Evolutionary conservation across 75 land plant species (phyloP), one percentile per base, ranked within the genome.

Genomic region (Pinus tabuliformis): DNA sequence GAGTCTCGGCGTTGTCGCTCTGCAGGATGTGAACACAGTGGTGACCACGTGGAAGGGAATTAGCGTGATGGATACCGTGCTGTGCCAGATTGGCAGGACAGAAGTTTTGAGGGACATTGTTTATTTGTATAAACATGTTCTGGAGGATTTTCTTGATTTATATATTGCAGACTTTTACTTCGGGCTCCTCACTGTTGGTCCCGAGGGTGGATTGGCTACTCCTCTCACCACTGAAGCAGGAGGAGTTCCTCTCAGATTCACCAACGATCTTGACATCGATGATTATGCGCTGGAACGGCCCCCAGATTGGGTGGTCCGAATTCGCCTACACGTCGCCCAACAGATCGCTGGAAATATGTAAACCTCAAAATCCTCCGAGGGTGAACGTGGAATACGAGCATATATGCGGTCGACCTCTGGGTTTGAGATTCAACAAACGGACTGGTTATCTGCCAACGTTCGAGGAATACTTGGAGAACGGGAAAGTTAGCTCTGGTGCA

Each of bases 391-490:
- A 78, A 64, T 9, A 79, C 18, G 95, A 93, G 86, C 45, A 80
- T 13, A 58, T 45, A 7, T 93, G 95, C 58, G 95, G 93, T 5
- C 86, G 93, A 0, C 93, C 95, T 3, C 80, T 91, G 16, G 95
- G 95, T 56, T 78, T 93, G 26, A 78, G 95, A 76, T 93, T 93
- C 78, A 54, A 87, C 70, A 83, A 68, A 57, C 58, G 73, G 56
- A 83, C 79, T 15, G 90, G 89, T 20, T 73, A 89, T 57, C 85
- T 93, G 73, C 91, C n/a, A n/a, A n/a, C n/a, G n/a, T n/a, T n/a
- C n/a, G n/a, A n/a, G n/a, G n/a, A n/a, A n/a, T n/a, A n/a, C n/a
- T n/a, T n/a, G n/a, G n/a, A n/a, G n/a, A n/a, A n/a, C n/a, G n/a
- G n/a, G n/a, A n/a, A n/a, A n/a, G n/a, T n/a, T n/a, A n/a, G n/a